Evolutionary conservation across 208 protist genomes (phyloP).

Genomic region (Leishmania aethiopica): DNA sequence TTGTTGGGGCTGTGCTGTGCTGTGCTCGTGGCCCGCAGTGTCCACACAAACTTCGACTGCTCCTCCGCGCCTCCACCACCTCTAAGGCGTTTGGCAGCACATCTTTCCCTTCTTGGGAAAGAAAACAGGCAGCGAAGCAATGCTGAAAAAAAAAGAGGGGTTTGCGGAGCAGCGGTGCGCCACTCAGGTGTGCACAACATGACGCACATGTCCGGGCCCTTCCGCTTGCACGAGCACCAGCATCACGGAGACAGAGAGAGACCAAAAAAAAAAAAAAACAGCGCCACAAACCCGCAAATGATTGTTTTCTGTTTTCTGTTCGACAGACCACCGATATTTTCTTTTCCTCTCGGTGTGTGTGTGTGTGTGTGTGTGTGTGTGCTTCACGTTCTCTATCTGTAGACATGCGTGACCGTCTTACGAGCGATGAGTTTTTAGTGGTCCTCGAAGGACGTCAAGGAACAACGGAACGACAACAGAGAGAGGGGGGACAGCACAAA

Average conservation of each 20-base stretch:
- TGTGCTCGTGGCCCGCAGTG: not conserved
- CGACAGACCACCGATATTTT: too few relatives aligned
- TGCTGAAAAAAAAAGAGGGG: not conserved
- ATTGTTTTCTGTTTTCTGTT: not conserved
- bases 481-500: too few relatives aligned
- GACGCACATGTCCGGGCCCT: not conserved
- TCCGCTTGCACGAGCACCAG: conserved; percentile 1
- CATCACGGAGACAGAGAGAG: not conserved
- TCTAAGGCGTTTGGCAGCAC: not conserved
- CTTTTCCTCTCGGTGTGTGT: too few relatives aligned
- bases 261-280: not conserved
- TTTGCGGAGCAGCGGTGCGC: not conserved
- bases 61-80: not conserved
- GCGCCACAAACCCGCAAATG: not conserved
- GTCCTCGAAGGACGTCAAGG: not conserved
- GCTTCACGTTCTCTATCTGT: too few relatives aligned
- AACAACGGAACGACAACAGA: not conserved
- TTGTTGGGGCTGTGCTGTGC: not conserved
- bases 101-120: not conserved
- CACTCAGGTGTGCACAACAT: not conserved
- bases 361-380: too few relatives aligned
- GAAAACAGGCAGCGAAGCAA: not conserved
- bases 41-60: not conserved
- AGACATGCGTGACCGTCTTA: too few relatives aligned
- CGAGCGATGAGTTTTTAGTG: too few relatives aligned